Percentiles rank a stretch among this genome's conserved stretches.
Evolutionary conservation across 2,329 filamentous ascomycete species (phyloP).

Genomic region (Colletotrichum lini): DNA sequence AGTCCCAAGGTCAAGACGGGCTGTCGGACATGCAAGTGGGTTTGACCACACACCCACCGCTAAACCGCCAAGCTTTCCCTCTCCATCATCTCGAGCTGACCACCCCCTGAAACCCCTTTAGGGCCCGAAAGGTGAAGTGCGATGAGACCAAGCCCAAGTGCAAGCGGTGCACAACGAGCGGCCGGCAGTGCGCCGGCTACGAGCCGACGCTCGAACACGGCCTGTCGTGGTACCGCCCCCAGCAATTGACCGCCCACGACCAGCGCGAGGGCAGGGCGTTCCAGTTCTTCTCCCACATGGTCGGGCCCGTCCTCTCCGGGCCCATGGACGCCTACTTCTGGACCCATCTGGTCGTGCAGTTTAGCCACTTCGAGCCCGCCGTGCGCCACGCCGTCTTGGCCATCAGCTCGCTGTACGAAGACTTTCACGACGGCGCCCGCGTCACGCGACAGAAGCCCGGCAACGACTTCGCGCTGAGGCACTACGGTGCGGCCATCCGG

Average conservation of each 20-base stretch:
- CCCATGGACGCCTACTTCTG: conserved; percentile 54
- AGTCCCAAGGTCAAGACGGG: conserved; percentile 61
- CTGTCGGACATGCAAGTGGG: conserved; percentile 70
- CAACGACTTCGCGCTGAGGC: conserved; percentile 45
- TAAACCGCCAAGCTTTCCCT: not conserved
- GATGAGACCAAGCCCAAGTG: conserved; percentile 70
- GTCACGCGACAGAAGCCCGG: conserved; percentile 32
- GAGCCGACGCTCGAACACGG: conserved; percentile 30
- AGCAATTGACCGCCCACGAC: conserved; percentile 40
- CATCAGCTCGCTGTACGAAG: conserved; percentile 63
- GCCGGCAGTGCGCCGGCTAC: conserved; percentile 55
- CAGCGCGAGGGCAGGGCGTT: conserved; percentile 43
- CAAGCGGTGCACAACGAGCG: conserved; percentile 67
- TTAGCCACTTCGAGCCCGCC: conserved; percentile 60
- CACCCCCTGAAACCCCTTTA: conserved; percentile 44
- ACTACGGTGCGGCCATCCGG: conserved; percentile 48
- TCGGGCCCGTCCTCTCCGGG: conserved; percentile 36
- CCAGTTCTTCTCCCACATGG: conserved; percentile 40
- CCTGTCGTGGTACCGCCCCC: conserved; percentile 40
- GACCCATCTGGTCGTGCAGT: conserved; percentile 61
- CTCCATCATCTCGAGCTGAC: not conserved
- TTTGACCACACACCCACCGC: conserved; percentile 39
- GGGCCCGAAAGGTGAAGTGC: conserved; percentile 70
- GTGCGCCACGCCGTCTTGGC: conserved; percentile 65
- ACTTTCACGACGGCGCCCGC: conserved; percentile 35